A percentile compares a stretch with the other conserved stretches of the same genome.
These are phyloP conservation scores for Trichosanthes truncata DNA, from an alignment of 306 rosid genomes.

Conservation along the genomic window DNA sequence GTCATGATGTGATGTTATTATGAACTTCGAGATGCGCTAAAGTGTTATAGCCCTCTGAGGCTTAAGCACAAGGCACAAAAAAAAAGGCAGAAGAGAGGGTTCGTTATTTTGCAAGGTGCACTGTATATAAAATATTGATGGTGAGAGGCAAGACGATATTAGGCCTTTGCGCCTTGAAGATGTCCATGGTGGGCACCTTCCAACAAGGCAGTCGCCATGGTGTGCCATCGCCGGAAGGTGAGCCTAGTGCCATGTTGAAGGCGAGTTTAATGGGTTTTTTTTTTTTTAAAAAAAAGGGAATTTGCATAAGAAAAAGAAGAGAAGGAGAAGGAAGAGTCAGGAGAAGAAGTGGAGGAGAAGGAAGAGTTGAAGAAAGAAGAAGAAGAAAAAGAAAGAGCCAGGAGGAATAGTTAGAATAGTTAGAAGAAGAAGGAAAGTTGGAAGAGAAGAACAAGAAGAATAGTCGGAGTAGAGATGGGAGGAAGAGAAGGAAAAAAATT, in stretches of 20 bases:
- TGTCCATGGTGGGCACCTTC: not conserved
- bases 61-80: not conserved
- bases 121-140: not conserved
- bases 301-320: not conserved
- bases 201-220: not conserved
- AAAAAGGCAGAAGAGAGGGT: not conserved
- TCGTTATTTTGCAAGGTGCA: not conserved
- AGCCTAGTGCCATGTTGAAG: not conserved
- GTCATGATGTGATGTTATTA: not conserved
- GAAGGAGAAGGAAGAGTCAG: too few relatives aligned
- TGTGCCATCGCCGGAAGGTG: too few relatives aligned
- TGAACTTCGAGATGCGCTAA: not conserved
- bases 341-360: not conserved
- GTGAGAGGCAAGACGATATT: not conserved
- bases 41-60: not conserved
- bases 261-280: not conserved
- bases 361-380: not conserved
- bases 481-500: too few relatives aligned
- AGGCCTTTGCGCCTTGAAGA: not conserved
- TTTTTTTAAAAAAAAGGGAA: too few relatives aligned
- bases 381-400: not conserved
- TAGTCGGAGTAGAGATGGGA: not conserved
- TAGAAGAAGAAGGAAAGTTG: not conserved
- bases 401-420: not conserved
- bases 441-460: not conserved